These are phyloP conservation scores for Coemansia sp. DNA, from an alignment of 192 early-diverging fungal genomes.

Conservation along the genomic window DNA sequence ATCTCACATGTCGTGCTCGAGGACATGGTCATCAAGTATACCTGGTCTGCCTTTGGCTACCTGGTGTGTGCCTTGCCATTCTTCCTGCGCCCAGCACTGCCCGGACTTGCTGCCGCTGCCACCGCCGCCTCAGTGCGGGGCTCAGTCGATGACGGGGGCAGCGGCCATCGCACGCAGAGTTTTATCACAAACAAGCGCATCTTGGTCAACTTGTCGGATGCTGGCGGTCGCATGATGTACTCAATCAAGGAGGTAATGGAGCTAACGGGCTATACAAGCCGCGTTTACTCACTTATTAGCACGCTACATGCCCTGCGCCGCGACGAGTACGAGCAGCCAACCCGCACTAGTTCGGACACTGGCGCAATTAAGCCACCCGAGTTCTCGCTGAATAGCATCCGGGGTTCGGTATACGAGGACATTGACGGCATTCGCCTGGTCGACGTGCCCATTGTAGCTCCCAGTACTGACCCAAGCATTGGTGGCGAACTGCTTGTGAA, in stretches of 20 bases:
- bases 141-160: constrained; percentile 5
- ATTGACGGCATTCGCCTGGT: constrained; percentile 77
- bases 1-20: constrained; percentile 93
- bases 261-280: constrained; percentile 83
- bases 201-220: constrained; percentile 87
- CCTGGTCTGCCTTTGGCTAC: constrained; percentile 90
- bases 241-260: constrained; percentile 92
- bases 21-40: constrained; percentile 97
- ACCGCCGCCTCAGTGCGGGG: neutral
- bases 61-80: constrained; percentile 84
- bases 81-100: constrained; percentile 67
- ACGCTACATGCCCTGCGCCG: constrained; percentile 78
- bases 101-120: constrained; percentile 36
- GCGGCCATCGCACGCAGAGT: constrained; percentile 66
- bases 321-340: constrained; percentile 53
- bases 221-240: constrained; percentile 96
- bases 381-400: constrained; percentile 22
- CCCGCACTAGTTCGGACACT: neutral
- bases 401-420: constrained; percentile 42
- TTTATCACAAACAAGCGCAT: constrained; percentile 93
- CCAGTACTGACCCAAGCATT: constrained; percentile 41
- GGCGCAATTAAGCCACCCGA: neutral
- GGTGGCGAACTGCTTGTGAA: constrained; percentile 90
- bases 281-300: constrained; percentile 83
- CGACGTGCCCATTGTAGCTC: constrained; percentile 91